Percentiles rank a stretch among this genome's conserved stretches.
Conservation (phyloP, 768 basidiomycete species). For the Trametes cingulata region DNA sequence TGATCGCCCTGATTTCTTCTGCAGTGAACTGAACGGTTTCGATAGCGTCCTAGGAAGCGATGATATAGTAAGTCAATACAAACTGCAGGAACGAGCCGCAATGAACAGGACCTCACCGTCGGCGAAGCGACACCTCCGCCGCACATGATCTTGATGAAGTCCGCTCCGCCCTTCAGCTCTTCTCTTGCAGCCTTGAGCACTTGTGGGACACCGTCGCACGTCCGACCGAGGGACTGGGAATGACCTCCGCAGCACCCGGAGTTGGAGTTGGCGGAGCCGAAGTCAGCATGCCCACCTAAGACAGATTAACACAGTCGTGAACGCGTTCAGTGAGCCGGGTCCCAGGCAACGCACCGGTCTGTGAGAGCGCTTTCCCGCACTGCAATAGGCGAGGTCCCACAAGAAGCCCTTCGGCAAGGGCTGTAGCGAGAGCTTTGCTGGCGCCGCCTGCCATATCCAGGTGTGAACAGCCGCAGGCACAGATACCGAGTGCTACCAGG, state of each 20-base stretch:
- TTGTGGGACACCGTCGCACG: constrained; percentile 41
- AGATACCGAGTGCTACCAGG: background rate
- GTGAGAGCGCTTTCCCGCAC: constrained; percentile 41
- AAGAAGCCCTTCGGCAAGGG: constrained; percentile 41
- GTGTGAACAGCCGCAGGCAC: too few species aligned
- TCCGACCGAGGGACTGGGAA: constrained; percentile 30
- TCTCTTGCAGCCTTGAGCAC: constrained; percentile 39
- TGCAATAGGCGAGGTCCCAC: constrained; percentile 40
- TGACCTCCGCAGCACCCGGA: constrained; percentile 41
- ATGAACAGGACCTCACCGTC: constrained; percentile 29
- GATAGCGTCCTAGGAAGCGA: constrained; percentile 33
- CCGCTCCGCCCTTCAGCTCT: constrained; percentile 41
- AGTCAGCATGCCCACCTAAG: constrained; percentile 44
- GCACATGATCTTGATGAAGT: constrained; percentile 44
- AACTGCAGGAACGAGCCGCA: background rate
- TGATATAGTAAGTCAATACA: background rate
- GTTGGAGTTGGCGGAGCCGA: constrained; percentile 21
- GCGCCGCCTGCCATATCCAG: constrained; percentile 33
- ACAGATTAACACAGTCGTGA: background rate
- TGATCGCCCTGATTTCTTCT: constrained; percentile 46
- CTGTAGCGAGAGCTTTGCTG: constrained; percentile 38
- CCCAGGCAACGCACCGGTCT: constrained; percentile 32
- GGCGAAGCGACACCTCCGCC: constrained; percentile 45
- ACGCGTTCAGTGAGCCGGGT: background rate
- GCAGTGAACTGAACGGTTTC: constrained; percentile 45